These are phyloP conservation scores for Yamadazyma olivae DNA, from an alignment of 805 yeast species.

Conservation along the genomic window DNA sequence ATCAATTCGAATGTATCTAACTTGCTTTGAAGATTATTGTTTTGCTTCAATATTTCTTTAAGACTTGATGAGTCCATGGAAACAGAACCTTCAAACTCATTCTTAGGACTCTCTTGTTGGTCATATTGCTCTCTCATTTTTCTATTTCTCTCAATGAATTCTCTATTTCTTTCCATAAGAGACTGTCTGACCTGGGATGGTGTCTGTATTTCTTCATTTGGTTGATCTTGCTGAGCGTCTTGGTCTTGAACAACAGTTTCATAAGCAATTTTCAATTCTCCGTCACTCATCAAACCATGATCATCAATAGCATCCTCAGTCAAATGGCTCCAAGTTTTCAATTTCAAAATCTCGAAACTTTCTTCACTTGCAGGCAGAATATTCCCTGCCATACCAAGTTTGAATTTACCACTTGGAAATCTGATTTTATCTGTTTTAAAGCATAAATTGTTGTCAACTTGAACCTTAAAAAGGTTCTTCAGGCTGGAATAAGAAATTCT, in stretches of 20 bases:
- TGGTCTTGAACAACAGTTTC: conserved; percentile 19
- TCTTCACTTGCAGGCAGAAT: conserved; percentile 38
- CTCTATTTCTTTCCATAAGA: conserved; percentile 33
- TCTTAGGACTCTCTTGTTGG: not conserved
- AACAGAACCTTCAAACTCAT: not conserved
- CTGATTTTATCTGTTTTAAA: conserved; percentile 58
- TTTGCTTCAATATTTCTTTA: conserved; percentile 4
- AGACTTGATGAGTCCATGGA: conserved; percentile 1
- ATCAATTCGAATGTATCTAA: conserved; percentile 7
- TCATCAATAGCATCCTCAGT: conserved; percentile 56
- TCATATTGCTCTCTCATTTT: conserved; percentile 12
- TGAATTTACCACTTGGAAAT: conserved; percentile 41
- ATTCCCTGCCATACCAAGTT: conserved; percentile 53
- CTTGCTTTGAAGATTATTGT: conserved; percentile 1
- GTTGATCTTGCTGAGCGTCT: not conserved
- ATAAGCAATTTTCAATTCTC: conserved; percentile 33
- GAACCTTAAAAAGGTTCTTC: conserved; percentile 53
- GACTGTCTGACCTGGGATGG: conserved; percentile 32
- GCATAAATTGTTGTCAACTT: conserved; percentile 68
- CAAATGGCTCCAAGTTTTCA: conserved; percentile 53
- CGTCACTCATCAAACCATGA: conserved; percentile 47
- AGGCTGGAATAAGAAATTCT: conserved; percentile 56
- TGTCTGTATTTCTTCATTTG: conserved; percentile 4
- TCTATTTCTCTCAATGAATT: conserved; percentile 31
- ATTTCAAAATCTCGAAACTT: conserved; percentile 60